These are phyloP conservation scores for Medicago truncatula DNA, from an alignment of 306 rosid species.

Conservation along the genomic window DNA sequence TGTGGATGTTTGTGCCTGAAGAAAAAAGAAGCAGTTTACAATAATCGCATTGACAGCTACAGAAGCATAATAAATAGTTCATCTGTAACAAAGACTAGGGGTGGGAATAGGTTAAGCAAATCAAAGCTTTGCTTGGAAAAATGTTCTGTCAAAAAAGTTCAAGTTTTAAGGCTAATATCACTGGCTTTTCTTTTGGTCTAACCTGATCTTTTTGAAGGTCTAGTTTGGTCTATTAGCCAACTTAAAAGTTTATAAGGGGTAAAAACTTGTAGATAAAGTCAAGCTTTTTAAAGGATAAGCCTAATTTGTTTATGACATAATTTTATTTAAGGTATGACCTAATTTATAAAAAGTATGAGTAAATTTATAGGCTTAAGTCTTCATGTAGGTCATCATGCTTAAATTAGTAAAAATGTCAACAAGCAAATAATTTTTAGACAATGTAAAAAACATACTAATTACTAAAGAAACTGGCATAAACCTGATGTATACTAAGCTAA, in stretches of 20 bases:
- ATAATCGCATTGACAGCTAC: slow-evolving; percentile 15
- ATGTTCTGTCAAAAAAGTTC: neutral
- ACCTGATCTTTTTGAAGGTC: neutral
- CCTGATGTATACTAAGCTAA: too few species aligned
- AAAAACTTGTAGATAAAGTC: neutral
- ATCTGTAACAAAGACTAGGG: neutral
- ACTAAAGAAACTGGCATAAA: too few species aligned
- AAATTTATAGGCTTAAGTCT: neutral
- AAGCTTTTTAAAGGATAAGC: neutral
- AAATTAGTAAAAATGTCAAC: neutral
- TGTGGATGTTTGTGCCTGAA: slow-evolving; percentile 84
- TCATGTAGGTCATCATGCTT: neutral
- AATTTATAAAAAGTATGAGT: neutral
- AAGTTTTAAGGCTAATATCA: neutral
- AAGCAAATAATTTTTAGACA: neutral
- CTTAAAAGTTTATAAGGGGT: neutral
- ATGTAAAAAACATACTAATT: neutral
- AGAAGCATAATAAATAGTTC: slow-evolving; percentile 7
- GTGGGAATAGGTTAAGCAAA: neutral
- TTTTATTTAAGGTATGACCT: slow-evolving; percentile 5
- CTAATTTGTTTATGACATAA: neutral
- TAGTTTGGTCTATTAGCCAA: neutral
- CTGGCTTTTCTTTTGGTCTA: neutral
- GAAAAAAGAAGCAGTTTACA: slow-evolving; percentile 28
- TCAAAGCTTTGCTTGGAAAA: neutral